Percentiles rank a stretch among this genome's conserved stretches.
Conservation (phyloP, 2,329 filamentous ascomycete species). For the Ceratocystis destructans region DNA sequence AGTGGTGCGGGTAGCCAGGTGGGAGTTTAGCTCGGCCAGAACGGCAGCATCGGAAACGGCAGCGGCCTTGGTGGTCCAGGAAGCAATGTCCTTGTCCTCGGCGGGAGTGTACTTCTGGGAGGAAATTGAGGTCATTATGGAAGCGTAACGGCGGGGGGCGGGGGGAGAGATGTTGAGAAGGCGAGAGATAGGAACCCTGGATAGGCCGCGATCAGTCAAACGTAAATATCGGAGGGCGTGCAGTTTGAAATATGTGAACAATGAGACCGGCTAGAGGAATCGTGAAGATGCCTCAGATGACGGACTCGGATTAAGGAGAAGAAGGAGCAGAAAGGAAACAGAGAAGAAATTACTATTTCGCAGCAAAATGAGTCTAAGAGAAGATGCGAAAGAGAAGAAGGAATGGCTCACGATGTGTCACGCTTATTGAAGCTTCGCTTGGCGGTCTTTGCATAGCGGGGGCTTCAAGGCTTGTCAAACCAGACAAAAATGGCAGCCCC, state of each 20-base stretch:
- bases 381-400: neutral
- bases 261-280: slow-evolving; percentile 32
- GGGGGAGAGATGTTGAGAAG: slow-evolving; percentile 29
- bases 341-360: neutral
- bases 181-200: slow-evolving; percentile 26
- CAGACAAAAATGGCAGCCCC: slow-evolving; percentile 7
- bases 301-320: slow-evolving; percentile 1
- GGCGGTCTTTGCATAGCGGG: slow-evolving; percentile 10
- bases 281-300: slow-evolving; percentile 23
- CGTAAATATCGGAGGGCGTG: slow-evolving; percentile 30
- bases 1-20: slow-evolving; percentile 78
- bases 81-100: slow-evolving; percentile 75
- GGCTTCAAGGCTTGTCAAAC: neutral
- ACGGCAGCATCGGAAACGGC: slow-evolving; percentile 44
- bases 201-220: slow-evolving; percentile 27
- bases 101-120: slow-evolving; percentile 57
- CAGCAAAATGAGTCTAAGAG: neutral
- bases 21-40: slow-evolving; percentile 67
- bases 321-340: neutral
- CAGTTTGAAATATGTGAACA: slow-evolving; percentile 28
- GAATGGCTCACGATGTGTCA: slow-evolving; percentile 15
- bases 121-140: slow-evolving; percentile 53
- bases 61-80: slow-evolving; percentile 55
- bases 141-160: slow-evolving; percentile 18
- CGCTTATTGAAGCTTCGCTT: slow-evolving; percentile 11